Evolutionary conservation across 306 rosid species (phyloP), one percentile per base, ranked within the genome.

Genomic region (cucumber (Cucumis sativus)): DNA sequence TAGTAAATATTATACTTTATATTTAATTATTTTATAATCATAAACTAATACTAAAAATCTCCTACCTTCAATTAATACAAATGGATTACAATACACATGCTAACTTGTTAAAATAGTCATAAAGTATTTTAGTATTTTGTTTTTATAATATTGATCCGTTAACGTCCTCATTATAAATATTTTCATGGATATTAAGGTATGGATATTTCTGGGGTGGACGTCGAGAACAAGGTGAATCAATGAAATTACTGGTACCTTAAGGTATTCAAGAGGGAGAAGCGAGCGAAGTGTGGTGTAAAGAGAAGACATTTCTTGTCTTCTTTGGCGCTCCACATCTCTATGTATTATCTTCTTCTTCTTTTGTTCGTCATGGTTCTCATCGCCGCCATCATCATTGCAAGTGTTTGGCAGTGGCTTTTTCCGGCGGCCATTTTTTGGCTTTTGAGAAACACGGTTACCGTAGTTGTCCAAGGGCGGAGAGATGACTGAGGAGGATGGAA

Each of bases 281-380:
- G 86, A 75, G 33, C 84, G 80, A 11, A 87, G 76, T 71, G 83
- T 65, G 28, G 86, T 43, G 41, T 88, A 61, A 8, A 84, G 91
- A 57, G 70, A n/a, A 14, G 87, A 70, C 89, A 82, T 88, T 71
- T 88, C 86, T 78, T 75, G 89, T 59, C 91, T 82, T 76, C 91
- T 76, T 67, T 83, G 87, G 2, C 87, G 79, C 71, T 88, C 91
- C 62, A 82, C 41, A 21, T 85, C 83, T 80, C 87, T 85, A 15
- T 84, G 89, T 9, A 65, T 57, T 10, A 82, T 57, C 82, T 84
- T 88, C 79, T 58, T 82, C 80, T 67, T 73, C 54, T 86, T 85
- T 11, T 76, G 7, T 8, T 56, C 61, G 28, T n/a, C 10, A 1
- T 3, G 13, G 28, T 0, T n/a, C 1, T 56, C 61, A 8, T n/a